Evolutionary conservation across 2,329 filamentous ascomycete genomes (phyloP).

Genomic region (Endocalyx cinctus): DNA sequence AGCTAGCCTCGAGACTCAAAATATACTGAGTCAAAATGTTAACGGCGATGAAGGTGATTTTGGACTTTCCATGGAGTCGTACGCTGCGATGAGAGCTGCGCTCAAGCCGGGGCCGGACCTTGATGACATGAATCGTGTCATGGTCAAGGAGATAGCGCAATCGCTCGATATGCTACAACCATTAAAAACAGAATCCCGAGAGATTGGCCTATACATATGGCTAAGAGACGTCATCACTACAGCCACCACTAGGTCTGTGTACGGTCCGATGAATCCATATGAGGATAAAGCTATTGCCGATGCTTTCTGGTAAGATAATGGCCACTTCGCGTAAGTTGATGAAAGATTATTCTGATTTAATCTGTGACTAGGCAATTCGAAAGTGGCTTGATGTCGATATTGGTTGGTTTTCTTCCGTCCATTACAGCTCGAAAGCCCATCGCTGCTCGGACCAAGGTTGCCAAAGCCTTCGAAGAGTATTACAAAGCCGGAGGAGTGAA

Average conservation of each 20-base stretch:
- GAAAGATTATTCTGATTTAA: constrained; percentile 5
- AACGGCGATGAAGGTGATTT: constrained; percentile 32
- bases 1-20: constrained; percentile 22
- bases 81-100: constrained; percentile 28
- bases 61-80: constrained; percentile 29
- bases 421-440: constrained; percentile 29
- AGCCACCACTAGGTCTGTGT: constrained; percentile 34
- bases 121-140: constrained; percentile 30
- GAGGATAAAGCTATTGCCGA: constrained; percentile 28
- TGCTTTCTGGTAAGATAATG: constrained; percentile 31
- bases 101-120: constrained; percentile 27
- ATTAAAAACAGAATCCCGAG: constrained; percentile 6
- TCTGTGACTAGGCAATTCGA: constrained; percentile 16
- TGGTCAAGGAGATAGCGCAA: constrained; percentile 25
- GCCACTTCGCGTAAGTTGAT: too few species aligned
- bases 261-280: constrained; percentile 37
- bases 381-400: constrained; percentile 15
- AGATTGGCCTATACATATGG: constrained; percentile 16
- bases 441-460: constrained; percentile 28
- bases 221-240: constrained; percentile 28
- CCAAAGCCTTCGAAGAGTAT: constrained; percentile 33
- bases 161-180: constrained; percentile 15
- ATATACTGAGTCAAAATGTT: constrained; percentile 24
- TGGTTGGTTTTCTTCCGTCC: constrained; percentile 21
- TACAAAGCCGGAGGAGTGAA: constrained; percentile 32